Conservation (phyloP, 495 filamentous ascomycete species). For the Penicillium goetzii region DNA sequence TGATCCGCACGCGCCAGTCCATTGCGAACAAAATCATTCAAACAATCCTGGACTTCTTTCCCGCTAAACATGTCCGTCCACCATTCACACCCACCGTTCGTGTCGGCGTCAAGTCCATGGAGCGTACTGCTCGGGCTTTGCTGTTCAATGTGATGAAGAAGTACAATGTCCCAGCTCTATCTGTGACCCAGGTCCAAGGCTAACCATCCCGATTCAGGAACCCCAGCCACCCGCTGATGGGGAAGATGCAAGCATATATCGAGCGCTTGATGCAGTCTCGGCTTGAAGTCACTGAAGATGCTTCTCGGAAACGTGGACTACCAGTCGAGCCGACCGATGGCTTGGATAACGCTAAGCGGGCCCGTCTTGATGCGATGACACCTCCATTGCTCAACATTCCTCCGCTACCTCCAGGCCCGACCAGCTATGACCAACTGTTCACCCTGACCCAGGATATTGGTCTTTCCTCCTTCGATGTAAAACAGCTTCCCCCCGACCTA, state of each 20-base stretch:
- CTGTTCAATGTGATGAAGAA: conserved; percentile 78
- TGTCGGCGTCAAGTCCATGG: conserved; percentile 88
- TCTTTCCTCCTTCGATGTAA: conserved; percentile 79
- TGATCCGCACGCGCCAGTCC: conserved; percentile 78
- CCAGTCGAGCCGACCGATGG: conserved; percentile 70
- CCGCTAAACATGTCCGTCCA: conserved; percentile 72
- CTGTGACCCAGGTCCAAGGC: background rate
- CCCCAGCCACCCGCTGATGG: conserved; percentile 64
- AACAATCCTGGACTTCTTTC: conserved; percentile 88
- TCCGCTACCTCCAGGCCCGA: conserved; percentile 71
- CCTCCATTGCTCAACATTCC: conserved; percentile 60
- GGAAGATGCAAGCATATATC: conserved; percentile 79
- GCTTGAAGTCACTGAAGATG: conserved; percentile 71
- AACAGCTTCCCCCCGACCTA: conserved; percentile 70
- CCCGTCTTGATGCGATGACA: conserved; percentile 62
- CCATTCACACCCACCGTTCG: conserved; percentile 78
- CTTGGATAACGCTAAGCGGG: conserved; percentile 68
- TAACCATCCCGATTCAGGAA: conserved; percentile 55
- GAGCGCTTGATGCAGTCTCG: conserved; percentile 76
- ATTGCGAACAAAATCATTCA: conserved; percentile 84
- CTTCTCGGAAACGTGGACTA: conserved; percentile 72
- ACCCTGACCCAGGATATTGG: conserved; percentile 76
- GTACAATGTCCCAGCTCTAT: conserved; percentile 43
- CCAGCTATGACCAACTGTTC: conserved; percentile 77
- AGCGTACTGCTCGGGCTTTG: conserved; percentile 82